These are phyloP conservation scores for Neurospora crassa DNA, from an alignment of 2,329 filamentous ascomycete genomes.

Conservation along the genomic window DNA sequence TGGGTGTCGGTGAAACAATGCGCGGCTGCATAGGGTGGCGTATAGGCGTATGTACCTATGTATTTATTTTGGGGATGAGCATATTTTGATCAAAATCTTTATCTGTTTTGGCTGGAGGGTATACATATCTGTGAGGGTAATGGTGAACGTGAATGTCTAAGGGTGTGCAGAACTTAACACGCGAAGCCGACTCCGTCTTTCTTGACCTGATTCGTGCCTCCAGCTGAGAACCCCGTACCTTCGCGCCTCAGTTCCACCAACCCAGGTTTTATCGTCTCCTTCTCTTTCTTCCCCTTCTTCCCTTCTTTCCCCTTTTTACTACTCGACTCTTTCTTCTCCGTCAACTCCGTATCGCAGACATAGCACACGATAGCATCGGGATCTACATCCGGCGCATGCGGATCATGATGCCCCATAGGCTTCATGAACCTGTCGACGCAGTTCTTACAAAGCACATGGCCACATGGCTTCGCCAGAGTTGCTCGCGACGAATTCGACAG, in stretches of 20 bases:
- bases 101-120: neutral
- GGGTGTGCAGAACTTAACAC: conserved; percentile 43
- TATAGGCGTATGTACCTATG: neutral
- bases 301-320: neutral
- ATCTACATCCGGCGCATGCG: conserved; percentile 44
- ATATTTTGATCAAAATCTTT: neutral
- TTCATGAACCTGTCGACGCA: conserved; percentile 80
- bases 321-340: conserved; percentile 34
- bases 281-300: conserved; percentile 33
- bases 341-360: conserved; percentile 77
- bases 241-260: conserved; percentile 74
- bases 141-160: neutral
- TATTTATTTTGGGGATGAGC: neutral
- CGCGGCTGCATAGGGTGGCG: neutral
- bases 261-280: conserved; percentile 56
- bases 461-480: conserved; percentile 76
- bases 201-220: conserved; percentile 74
- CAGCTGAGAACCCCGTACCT: conserved; percentile 85
- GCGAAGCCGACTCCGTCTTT: conserved; percentile 75
- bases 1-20: neutral
- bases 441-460: conserved; percentile 80
- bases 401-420: conserved; percentile 43
- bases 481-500: conserved; percentile 77
- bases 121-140: neutral
- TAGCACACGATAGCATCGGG: conserved; percentile 58